These are phyloP conservation scores for Dalbergia oliveri DNA, from an alignment of 306 rosid species.

Conservation along the genomic window DNA sequence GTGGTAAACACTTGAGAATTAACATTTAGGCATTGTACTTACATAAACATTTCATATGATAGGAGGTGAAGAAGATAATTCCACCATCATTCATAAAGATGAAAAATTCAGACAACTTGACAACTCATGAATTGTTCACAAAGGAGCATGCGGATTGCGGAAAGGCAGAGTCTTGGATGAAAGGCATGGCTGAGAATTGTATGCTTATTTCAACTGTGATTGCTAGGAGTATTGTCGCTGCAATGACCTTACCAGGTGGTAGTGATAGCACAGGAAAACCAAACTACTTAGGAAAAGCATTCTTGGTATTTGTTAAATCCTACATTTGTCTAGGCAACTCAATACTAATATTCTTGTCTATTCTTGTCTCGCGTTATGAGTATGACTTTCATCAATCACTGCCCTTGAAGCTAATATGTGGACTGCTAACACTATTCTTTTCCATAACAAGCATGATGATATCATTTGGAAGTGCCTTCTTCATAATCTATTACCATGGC, in stretches of 20 bases:
- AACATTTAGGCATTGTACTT: no score
- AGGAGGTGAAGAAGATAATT: conserved; percentile 53
- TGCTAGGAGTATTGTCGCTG: conserved; percentile 44
- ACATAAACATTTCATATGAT: background rate
- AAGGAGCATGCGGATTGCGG: conserved; percentile 38
- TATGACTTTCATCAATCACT: conserved; percentile 56
- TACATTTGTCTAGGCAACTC: conserved; percentile 50
- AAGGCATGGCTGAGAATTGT: conserved; percentile 37
- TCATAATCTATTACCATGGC: conserved; percentile 12
- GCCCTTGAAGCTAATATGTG: conserved; percentile 57
- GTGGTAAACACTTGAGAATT: no score
- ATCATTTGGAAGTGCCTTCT: conserved; percentile 50
- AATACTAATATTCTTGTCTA: conserved; percentile 48
- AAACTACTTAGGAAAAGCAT: background rate
- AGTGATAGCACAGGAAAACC: background rate
- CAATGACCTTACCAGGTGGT: conserved; percentile 45
- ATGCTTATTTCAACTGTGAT: conserved; percentile 51
- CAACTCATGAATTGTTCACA: conserved; percentile 46
- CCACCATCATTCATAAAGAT: conserved; percentile 24
- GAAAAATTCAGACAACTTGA: conserved; percentile 28
- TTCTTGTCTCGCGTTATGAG: conserved; percentile 52
- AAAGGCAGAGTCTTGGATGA: conserved; percentile 57
- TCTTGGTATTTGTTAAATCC: conserved; percentile 46
- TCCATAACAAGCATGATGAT: conserved; percentile 51
- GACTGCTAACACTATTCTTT: conserved; percentile 40